phyloP scores from a whole-genome alignment of 2,329 filamentous ascomycete species.

The Nigrospora sphaerica region DNA sequence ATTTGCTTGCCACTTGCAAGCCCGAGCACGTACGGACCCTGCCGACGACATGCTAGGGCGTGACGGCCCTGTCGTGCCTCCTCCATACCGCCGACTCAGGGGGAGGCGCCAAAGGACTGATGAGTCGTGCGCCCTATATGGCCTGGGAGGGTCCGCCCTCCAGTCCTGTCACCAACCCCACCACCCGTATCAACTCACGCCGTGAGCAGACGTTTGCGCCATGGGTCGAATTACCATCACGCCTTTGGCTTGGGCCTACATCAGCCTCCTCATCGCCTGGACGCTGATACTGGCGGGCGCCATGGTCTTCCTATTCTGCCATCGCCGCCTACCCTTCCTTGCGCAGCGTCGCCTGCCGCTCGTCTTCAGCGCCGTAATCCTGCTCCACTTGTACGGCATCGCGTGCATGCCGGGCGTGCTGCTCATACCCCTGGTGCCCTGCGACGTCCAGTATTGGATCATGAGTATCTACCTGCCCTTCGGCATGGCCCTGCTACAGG shows the following conservation, averaged over 20 bases:
- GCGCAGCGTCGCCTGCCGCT: conserved; percentile 22
- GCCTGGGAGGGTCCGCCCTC: too few relatives aligned
- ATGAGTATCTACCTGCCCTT: conserved; percentile 60
- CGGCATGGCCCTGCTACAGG: conserved; percentile 60
- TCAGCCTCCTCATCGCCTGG: conserved; percentile 9
- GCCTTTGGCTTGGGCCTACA: conserved; percentile 10
- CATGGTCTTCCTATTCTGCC: conserved; percentile 13
- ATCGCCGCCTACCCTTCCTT: conserved; percentile 18
- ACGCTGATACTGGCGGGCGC: conserved; percentile 12
- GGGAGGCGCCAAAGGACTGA: too few relatives aligned
- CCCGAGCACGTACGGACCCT: too few relatives aligned
- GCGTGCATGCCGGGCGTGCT: conserved; percentile 22
- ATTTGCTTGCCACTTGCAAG: too few relatives aligned
- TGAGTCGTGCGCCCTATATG: too few relatives aligned
- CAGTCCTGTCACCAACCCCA: too few relatives aligned
- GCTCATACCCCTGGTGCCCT: conserved; percentile 32
- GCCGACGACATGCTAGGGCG: too few relatives aligned
- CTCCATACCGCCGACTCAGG: too few relatives aligned
- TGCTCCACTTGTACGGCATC: conserved; percentile 13
- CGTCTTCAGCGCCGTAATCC: conserved; percentile 15
- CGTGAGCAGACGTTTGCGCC: neutral
- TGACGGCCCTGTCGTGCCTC: too few relatives aligned
- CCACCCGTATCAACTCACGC: neutral
- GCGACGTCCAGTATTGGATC: conserved; percentile 55
- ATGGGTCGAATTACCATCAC: conserved; percentile 1